Conservation (phyloP, 257 asterid species). For the Jaltomata sinuosa region DNA sequence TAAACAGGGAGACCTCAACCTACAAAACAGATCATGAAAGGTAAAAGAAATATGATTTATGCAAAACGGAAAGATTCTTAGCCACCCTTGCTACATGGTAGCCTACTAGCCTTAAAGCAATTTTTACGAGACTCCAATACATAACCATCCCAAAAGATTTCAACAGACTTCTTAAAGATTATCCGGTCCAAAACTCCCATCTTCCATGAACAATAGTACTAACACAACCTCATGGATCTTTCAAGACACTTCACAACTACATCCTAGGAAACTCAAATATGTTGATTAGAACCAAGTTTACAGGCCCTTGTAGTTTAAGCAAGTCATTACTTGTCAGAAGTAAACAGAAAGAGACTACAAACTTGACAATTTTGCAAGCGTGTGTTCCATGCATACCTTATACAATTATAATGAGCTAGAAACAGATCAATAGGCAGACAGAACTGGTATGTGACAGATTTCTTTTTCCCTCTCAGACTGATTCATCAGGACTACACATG, state of each 20-base stretch:
- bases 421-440: neutral
- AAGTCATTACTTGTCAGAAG: neutral
- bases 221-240: neutral
- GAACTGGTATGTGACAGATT: neutral
- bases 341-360: neutral
- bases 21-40: neutral
- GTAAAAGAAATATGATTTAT: neutral
- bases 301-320: neutral
- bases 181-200: neutral
- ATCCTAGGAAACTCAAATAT: neutral
- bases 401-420: neutral
- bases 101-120: neutral
- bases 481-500: neutral
- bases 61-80: neutral
- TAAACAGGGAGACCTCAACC: neutral
- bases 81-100: neutral
- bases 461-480: neutral
- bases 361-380: neutral
- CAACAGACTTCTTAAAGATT: neutral
- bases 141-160: neutral
- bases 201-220: neutral
- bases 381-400: neutral
- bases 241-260: neutral
- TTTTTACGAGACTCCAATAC: neutral
- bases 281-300: neutral